Evolutionary conservation across 1,284 basidiomycete species (phyloP).

Genomic region (Takashimella koratensis): DNA sequence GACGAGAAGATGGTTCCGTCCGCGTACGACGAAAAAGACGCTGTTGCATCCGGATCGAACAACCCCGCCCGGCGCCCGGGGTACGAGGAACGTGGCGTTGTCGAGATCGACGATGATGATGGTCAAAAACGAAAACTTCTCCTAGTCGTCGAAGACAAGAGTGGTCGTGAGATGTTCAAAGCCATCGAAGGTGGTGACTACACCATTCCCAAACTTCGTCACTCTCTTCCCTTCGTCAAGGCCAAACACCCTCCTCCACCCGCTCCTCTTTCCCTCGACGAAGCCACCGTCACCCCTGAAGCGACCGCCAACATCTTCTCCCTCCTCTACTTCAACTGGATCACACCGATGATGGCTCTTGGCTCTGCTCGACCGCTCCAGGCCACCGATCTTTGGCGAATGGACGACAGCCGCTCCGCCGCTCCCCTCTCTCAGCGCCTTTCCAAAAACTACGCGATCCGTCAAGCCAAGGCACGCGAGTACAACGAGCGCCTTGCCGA

Average conservation of each 20-base stretch:
- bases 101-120: constrained; percentile 18
- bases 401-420: constrained; percentile 57
- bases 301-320: constrained; percentile 55
- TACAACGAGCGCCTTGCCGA: constrained; percentile 64
- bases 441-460: constrained; percentile 61
- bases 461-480: constrained; percentile 58
- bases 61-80: not conserved
- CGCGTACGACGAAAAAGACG: not conserved
- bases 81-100: constrained; percentile 7
- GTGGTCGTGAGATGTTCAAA: constrained; percentile 35
- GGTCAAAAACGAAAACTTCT: constrained; percentile 36
- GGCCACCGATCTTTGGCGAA: constrained; percentile 76
- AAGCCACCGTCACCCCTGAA: constrained; percentile 56
- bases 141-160: constrained; percentile 40
- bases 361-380: constrained; percentile 68
- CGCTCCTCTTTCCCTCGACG: constrained; percentile 56
- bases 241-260: constrained; percentile 51
- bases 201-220: constrained; percentile 41
- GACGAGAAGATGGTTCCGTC: not conserved
- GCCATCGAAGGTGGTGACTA: constrained; percentile 41
- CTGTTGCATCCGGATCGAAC: not conserved
- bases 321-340: constrained; percentile 65
- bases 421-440: constrained; percentile 64
- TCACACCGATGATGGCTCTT: constrained; percentile 62
- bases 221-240: constrained; percentile 46